Conservation (phyloP, 176 grass and related monocot species). For the Eleusine indica region DNA sequence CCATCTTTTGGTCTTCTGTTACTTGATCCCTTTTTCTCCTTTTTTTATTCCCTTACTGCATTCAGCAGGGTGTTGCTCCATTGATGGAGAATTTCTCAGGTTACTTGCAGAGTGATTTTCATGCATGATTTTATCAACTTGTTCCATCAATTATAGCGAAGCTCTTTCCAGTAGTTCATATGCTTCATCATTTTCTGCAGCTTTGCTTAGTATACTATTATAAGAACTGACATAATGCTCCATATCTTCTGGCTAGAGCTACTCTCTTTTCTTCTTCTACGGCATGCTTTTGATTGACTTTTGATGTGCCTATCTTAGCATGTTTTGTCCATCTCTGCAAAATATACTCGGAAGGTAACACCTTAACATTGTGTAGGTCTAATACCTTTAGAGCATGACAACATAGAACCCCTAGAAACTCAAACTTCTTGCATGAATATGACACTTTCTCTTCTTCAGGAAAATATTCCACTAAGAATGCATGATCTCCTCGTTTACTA, state of each 20-base stretch:
- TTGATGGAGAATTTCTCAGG: not conserved
- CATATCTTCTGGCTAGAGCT: not conserved
- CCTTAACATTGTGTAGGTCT: constrained; percentile 58
- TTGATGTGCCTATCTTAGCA: constrained; percentile 2
- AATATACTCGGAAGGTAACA: not conserved
- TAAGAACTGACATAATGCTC: not conserved
- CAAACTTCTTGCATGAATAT: constrained; percentile 68
- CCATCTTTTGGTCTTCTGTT: not conserved
- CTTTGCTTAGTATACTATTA: not conserved
- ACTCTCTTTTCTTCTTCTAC: not conserved
- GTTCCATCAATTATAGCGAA: not conserved
- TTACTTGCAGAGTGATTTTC: not conserved
- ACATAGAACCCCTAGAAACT: constrained; percentile 50
- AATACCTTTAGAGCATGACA: constrained; percentile 61
- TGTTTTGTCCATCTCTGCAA: not conserved
- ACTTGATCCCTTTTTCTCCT: not conserved
- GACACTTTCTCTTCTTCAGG: constrained; percentile 47
- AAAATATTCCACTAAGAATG: not conserved
- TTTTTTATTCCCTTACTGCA: not conserved
- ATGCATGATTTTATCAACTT: constrained; percentile 7
- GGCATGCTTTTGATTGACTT: constrained; percentile 52
- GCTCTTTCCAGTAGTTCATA: not conserved
- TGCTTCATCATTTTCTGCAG: not conserved
- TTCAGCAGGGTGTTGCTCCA: not conserved
- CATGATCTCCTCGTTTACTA: constrained; percentile 40